Evolutionary conservation across 306 rosid genomes (phyloP).

Genomic region (Crotalaria pallida): DNA sequence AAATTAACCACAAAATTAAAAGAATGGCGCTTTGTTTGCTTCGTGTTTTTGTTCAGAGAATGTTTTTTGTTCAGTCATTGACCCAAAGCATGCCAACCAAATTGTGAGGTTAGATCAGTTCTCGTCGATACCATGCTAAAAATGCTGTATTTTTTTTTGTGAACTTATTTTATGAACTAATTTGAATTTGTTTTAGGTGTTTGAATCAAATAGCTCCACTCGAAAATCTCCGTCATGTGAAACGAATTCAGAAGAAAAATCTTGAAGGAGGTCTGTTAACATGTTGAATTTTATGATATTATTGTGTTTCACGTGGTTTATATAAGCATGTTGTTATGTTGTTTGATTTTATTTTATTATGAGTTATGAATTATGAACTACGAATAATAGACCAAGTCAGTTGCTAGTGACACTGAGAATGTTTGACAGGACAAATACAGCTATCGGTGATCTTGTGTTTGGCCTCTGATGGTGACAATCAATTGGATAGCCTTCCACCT

Average conservation of each 20-base stretch:
- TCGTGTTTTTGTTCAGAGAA: slow-evolving; percentile 35
- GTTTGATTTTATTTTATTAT: not conserved
- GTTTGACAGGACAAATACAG: slow-evolving; percentile 49
- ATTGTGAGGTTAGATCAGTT: slow-evolving; percentile 55
- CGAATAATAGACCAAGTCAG: not conserved
- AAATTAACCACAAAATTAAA: not conserved
- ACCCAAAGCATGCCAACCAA: slow-evolving; percentile 66
- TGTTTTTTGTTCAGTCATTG: slow-evolving; percentile 55
- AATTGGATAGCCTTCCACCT: slow-evolving; percentile 40
- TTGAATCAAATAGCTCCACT: slow-evolving; percentile 65
- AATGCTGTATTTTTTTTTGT: not conserved
- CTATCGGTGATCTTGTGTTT: slow-evolving; percentile 61
- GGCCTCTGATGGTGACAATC: slow-evolving; percentile 48
- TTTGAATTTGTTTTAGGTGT: slow-evolving; percentile 39
- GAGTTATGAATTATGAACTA: not conserved
- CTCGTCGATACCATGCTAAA: not conserved
- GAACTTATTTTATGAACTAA: not conserved
- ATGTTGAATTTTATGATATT: too few relatives aligned
- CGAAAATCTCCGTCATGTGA: slow-evolving; percentile 66
- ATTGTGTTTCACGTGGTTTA: not conserved
- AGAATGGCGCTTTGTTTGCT: not conserved
- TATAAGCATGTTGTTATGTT: not conserved
- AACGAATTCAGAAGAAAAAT: slow-evolving; percentile 66
- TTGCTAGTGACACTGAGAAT: slow-evolving; percentile 25
- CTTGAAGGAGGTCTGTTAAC: slow-evolving; percentile 45